phyloP scores from a whole-genome alignment of 2,329 filamentous ascomycete genomes.

The Domatiomyces catenatus region DNA sequence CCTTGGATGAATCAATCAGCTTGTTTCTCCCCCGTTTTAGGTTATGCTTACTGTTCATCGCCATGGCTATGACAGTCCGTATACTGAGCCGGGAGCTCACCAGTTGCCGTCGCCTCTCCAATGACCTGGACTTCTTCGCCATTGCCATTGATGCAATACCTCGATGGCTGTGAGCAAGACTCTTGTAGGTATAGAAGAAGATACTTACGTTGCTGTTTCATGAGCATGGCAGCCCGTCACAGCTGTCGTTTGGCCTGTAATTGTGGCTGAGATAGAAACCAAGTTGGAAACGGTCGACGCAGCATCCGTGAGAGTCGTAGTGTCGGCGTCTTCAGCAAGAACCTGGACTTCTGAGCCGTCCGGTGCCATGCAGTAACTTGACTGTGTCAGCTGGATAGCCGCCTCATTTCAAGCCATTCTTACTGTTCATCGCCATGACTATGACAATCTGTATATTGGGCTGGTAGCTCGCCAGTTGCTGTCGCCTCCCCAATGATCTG shows the following conservation, averaged over 20 bases:
- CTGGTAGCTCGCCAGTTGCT: conserved; percentile 40
- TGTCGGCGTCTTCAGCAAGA: conserved; percentile 24
- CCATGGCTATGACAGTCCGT: conserved; percentile 52
- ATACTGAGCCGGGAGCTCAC: conserved; percentile 43
- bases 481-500: conserved; percentile 32
- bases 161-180: conserved; percentile 13
- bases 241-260: conserved; percentile 27
- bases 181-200: conserved; percentile 3
- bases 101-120: conserved; percentile 37
- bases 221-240: conserved; percentile 41
- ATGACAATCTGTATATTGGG: conserved; percentile 52
- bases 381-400: conserved; percentile 3
- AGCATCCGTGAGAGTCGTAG: not conserved
- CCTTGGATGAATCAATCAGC: conserved; percentile 24
- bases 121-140: conserved; percentile 26
- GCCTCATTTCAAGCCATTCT: conserved; percentile 17
- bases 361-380: conserved; percentile 46
- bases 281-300: too few species aligned
- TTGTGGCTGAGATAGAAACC: conserved; percentile 19
- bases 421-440: conserved; percentile 43
- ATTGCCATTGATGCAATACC: conserved; percentile 21
- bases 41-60: conserved; percentile 36
- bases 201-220: conserved; percentile 28
- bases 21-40: not conserved
- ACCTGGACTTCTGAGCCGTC: conserved; percentile 48